Percentiles rank a stretch among this genome's conserved stretches.
These are phyloP conservation scores for Abortiporus biennis DNA, from an alignment of 1,284 basidiomycete species.

Conservation along the genomic window DNA sequence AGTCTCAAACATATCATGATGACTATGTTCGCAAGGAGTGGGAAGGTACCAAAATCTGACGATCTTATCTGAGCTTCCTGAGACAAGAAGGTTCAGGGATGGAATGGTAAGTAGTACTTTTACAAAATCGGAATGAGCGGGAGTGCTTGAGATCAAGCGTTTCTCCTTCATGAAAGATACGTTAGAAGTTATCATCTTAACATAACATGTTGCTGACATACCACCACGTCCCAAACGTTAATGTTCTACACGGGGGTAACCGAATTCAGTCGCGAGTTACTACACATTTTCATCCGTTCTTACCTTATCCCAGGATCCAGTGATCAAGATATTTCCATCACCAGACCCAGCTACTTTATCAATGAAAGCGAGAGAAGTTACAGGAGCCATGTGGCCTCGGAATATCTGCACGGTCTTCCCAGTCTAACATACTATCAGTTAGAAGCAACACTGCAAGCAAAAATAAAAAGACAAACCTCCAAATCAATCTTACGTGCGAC, in stretches of 20 bases:
- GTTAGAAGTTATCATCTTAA: too few species aligned
- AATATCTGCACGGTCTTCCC: conserved; percentile 73
- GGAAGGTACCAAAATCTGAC: conserved; percentile 74
- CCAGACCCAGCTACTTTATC: conserved; percentile 29
- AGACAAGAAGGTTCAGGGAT: conserved; percentile 62
- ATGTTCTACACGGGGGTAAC: conserved; percentile 71
- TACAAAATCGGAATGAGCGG: conserved; percentile 85
- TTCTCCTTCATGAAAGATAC: conserved; percentile 47
- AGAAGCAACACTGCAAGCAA: conserved; percentile 3
- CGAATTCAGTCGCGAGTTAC: too few species aligned
- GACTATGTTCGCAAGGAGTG: background rate
- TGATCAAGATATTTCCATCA: conserved; percentile 55
- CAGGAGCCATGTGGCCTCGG: conserved; percentile 82
- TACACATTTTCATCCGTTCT: conserved; percentile 13
- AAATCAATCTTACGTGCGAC: conserved; percentile 69
- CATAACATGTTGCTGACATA: too few species aligned
- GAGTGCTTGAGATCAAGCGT: conserved; percentile 57
- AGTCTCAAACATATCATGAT: background rate
- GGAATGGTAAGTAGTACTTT: conserved; percentile 75
- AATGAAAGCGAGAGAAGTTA: conserved; percentile 73
- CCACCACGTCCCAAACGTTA: conserved; percentile 75
- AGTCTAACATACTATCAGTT: conserved; percentile 41
- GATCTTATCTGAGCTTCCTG: conserved; percentile 88
- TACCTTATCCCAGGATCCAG: conserved; percentile 89
- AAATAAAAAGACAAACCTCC: conserved; percentile 41